Evolutionary conservation across 257 asterid genomes (phyloP), one percentile per base, ranked within the genome.

Genomic region (Salvia splendens): DNA sequence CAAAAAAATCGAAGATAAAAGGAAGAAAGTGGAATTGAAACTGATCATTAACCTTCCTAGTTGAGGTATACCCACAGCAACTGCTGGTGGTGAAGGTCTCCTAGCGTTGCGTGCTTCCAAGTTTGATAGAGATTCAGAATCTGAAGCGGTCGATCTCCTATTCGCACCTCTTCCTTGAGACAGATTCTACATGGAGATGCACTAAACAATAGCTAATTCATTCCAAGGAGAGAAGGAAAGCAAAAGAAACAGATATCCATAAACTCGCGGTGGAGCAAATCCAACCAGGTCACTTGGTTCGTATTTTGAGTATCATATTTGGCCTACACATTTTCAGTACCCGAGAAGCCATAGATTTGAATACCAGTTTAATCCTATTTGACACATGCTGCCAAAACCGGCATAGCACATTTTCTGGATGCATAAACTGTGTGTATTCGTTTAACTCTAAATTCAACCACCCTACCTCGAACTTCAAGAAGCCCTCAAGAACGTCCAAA

Each of bases 401-500:
- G 48, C 64, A 14, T n/a, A 36, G 2, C 12, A 30, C 12, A 66
- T 59, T 20, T 7, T 52, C n/a, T 8, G 70, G 17, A 68, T 45
- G 15, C 30, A 46, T 36, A 8, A 50, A 15, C 47, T 52, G 24
- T 54, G 70, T 68, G 75, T 83, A 81, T 20, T 61, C 8, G 43
- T 12, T 20, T 14, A 12, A 24, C 55, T 24, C 54, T 24, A 62
- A 24, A 7, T 43, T 62, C 55, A 6, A 49, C 59, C 28, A 32
- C 36, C 89, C 10, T 59, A 94, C 99, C 99, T 94, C 98, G 61
- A 88, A 94, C 80, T 94, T 94, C 91, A 94, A 83, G 83, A 94
- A 94, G 61, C 99, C 99, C 78, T 89, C 96, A 67, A 94, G 96
- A 76, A 94, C 99, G 72, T 94, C 99, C 82, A 94, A 81, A 75